These are phyloP conservation scores for Cutaneotrichosporon dermatis DNA, from an alignment of 1,284 basidiomycete genomes.

Conservation along the genomic window DNA sequence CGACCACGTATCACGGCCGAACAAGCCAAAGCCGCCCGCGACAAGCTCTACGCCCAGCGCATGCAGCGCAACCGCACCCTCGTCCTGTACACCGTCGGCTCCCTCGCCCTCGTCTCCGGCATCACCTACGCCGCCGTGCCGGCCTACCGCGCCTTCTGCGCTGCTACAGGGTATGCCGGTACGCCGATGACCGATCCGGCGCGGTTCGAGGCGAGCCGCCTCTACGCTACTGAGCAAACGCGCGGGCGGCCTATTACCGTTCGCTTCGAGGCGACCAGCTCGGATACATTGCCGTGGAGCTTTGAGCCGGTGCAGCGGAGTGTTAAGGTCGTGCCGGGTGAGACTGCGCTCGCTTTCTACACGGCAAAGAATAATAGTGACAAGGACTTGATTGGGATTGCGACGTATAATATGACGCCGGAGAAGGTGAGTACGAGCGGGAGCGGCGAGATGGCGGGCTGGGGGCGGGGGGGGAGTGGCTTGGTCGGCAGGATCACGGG, in stretches of 20 bases:
- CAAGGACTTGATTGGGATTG: constrained; percentile 93
- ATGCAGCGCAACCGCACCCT: constrained; percentile 32
- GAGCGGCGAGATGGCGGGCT: too few relatives aligned
- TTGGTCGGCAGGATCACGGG: too few relatives aligned
- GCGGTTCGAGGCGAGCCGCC: constrained; percentile 72
- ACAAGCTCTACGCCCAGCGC: constrained; percentile 29
- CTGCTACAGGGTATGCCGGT: constrained; percentile 93
- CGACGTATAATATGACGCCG: constrained; percentile 86
- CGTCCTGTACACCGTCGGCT: constrained; percentile 38
- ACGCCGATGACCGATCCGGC: constrained; percentile 83
- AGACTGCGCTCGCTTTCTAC: constrained; percentile 96
- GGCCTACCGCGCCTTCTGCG: constrained; percentile 94
- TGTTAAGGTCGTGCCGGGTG: constrained; percentile 88
- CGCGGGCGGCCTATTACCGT: constrained; percentile 75
- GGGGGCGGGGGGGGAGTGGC: neutral
- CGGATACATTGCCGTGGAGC: constrained; percentile 85
- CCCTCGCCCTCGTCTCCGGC: constrained; percentile 74
- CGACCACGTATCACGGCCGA: neutral
- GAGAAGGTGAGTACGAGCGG: constrained; percentile 39
- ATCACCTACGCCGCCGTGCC: constrained; percentile 95
- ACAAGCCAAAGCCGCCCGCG: neutral
- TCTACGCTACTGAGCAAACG: constrained; percentile 65
- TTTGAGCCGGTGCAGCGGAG: constrained; percentile 88
- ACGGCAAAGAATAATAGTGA: constrained; percentile 81
- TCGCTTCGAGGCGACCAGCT: constrained; percentile 88